Evolutionary conservation across 768 basidiomycete species (phyloP).

Genomic region (Peribolospora kevripleyi): DNA sequence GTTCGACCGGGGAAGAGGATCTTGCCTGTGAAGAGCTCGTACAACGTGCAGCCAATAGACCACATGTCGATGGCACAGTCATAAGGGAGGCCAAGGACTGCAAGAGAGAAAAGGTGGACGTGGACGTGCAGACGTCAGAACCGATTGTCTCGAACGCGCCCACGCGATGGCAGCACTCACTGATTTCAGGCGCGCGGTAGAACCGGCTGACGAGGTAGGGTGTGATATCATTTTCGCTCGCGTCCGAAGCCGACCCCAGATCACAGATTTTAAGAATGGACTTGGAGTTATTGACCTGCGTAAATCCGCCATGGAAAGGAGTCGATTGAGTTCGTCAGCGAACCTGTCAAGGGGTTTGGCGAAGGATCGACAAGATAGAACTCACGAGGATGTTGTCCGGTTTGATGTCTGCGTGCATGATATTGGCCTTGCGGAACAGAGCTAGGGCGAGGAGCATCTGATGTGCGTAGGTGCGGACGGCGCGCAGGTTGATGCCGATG

Average conservation of each 20-base stretch:
- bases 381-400: slow-evolving; percentile 87
- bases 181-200: slow-evolving; percentile 96
- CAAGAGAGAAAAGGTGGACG: background rate
- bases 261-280: slow-evolving; percentile 84
- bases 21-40: slow-evolving; percentile 54
- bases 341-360: background rate
- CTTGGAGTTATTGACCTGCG: slow-evolving; percentile 80
- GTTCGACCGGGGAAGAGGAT: slow-evolving; percentile 89
- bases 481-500: slow-evolving; percentile 79
- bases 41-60: slow-evolving; percentile 95
- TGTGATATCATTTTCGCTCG: slow-evolving; percentile 84
- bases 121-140: background rate
- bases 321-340: background rate
- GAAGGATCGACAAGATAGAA: slow-evolving; percentile 6
- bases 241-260: slow-evolving; percentile 87
- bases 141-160: background rate
- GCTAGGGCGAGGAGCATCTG: slow-evolving; percentile 77
- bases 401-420: slow-evolving; percentile 98
- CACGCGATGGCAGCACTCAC: slow-evolving; percentile 26
- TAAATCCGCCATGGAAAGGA: background rate
- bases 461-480: slow-evolving; percentile 95
- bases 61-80: slow-evolving; percentile 84
- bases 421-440: slow-evolving; percentile 60
- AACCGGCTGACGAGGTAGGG: slow-evolving; percentile 94
- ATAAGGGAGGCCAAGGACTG: slow-evolving; percentile 85